Evolutionary conservation across 106 monocot species (phyloP).

Genomic region (Ottelia alismoides): DNA sequence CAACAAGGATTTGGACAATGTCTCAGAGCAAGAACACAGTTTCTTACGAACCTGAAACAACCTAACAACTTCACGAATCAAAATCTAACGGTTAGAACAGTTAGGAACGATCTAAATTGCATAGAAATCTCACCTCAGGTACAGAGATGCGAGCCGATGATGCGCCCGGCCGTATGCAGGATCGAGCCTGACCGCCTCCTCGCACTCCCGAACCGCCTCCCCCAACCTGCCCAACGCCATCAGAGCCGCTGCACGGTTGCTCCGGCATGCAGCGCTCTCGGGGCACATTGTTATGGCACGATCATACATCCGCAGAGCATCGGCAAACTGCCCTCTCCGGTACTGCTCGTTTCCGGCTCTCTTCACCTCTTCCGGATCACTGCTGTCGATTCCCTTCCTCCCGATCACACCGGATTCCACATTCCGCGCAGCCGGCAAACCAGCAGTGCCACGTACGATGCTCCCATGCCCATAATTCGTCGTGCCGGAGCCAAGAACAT

Average conservation of each 20-base stretch:
- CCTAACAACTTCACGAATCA: no score
- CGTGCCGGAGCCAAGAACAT: slow-evolving; percentile 65
- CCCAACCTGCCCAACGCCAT: slow-evolving; percentile 38
- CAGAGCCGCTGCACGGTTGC: slow-evolving; percentile 67
- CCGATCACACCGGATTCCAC: background rate
- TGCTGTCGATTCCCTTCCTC: slow-evolving; percentile 2
- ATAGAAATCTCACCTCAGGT: slow-evolving; percentile 49
- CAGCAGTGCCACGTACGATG: slow-evolving; percentile 36
- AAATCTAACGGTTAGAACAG: no score
- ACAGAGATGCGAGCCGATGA: slow-evolving; percentile 27
- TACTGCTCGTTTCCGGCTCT: slow-evolving; percentile 61
- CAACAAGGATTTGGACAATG: no score
- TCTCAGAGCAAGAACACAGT: no score
- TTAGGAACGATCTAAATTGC: no score
- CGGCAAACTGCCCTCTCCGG: slow-evolving; percentile 40
- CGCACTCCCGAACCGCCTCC: slow-evolving; percentile 56
- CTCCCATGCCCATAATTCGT: slow-evolving; percentile 82
- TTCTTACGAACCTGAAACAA: no score
- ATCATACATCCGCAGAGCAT: slow-evolving; percentile 55
- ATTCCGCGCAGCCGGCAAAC: background rate
- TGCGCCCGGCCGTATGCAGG: slow-evolving; percentile 34
- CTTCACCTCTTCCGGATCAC: slow-evolving; percentile 51
- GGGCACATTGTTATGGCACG: slow-evolving; percentile 45
- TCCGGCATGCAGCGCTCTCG: slow-evolving; percentile 45
- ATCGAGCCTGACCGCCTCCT: slow-evolving; percentile 49